phyloP scores from a whole-genome alignment of 495 filamentous ascomycete genomes.

The Penicillium cosmopolitanum region DNA sequence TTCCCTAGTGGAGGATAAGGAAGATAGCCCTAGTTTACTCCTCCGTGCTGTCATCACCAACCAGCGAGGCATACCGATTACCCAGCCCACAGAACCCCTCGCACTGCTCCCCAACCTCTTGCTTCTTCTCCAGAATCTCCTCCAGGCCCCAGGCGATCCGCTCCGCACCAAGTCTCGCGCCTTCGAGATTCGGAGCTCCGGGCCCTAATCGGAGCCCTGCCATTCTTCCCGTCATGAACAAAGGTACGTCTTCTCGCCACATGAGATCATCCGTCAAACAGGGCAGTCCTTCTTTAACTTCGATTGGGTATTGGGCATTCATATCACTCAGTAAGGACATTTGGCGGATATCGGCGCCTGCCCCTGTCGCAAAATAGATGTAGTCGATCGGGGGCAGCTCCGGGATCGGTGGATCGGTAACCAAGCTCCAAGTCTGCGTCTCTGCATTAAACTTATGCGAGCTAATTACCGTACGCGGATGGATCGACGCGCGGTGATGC shows the following conservation, averaged over 20 bases:
- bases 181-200: slow-evolving; percentile 64
- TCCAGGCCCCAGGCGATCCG: slow-evolving; percentile 63
- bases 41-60: slow-evolving; percentile 18
- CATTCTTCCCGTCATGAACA: slow-evolving; percentile 64
- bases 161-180: slow-evolving; percentile 65
- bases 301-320: slow-evolving; percentile 55
- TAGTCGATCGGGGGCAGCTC: slow-evolving; percentile 60
- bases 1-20: background rate
- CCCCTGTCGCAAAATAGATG: slow-evolving; percentile 67
- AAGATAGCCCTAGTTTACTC: slow-evolving; percentile 14
- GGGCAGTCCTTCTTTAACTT: slow-evolving; percentile 56
- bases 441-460: slow-evolving; percentile 35
- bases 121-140: slow-evolving; percentile 44
- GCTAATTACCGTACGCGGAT: slow-evolving; percentile 51
- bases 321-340: slow-evolving; percentile 56
- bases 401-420: slow-evolving; percentile 51
- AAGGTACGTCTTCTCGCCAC: slow-evolving; percentile 62
- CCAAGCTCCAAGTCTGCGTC: slow-evolving; percentile 52
- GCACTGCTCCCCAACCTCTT: slow-evolving; percentile 29
- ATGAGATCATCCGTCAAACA: slow-evolving; percentile 65
- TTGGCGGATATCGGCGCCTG: slow-evolving; percentile 50
- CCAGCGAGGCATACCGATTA: slow-evolving; percentile 38
- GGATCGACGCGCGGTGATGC: slow-evolving; percentile 47
- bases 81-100: slow-evolving; percentile 38
- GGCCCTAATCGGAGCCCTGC: slow-evolving; percentile 62